Conservation (phyloP, 208 protist species). For the Crithidia bombi region DNA sequence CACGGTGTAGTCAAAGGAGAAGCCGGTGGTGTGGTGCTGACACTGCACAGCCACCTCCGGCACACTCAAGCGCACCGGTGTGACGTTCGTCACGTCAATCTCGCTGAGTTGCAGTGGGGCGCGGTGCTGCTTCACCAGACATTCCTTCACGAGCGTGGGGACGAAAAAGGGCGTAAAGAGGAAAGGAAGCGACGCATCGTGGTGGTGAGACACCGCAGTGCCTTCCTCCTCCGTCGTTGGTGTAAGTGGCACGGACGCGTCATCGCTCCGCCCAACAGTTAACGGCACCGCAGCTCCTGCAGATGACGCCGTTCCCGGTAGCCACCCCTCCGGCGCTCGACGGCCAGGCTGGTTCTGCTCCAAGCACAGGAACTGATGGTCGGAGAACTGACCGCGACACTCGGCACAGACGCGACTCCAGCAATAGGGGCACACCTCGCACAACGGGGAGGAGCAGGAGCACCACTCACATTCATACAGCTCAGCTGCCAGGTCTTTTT, state of each 20-base stretch:
- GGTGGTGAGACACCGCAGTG: background rate
- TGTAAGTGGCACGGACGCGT: background rate
- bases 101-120: slow-evolving; percentile 25
- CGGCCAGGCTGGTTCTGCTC: slow-evolving; percentile 14
- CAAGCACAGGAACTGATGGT: slow-evolving; percentile 50
- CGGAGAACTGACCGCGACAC: slow-evolving; percentile 49
- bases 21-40: slow-evolving; percentile 42
- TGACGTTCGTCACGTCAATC: slow-evolving; percentile 25
- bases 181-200: slow-evolving; percentile 32
- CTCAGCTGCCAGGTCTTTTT: slow-evolving; percentile 22
- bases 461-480: slow-evolving; percentile 57
- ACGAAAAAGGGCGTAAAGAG: slow-evolving; percentile 30
- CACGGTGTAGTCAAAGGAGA: slow-evolving; percentile 38
- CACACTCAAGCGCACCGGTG: slow-evolving; percentile 30
- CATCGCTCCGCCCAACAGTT: background rate
- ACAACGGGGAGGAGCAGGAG: slow-evolving; percentile 29
- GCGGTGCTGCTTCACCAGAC: slow-evolving; percentile 21
- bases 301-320: background rate
- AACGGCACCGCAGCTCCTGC: background rate
- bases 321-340: slow-evolving; percentile 10
- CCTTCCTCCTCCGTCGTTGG: background rate
- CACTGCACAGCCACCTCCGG: slow-evolving; percentile 34
- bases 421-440: slow-evolving; percentile 48
- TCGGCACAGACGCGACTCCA: slow-evolving; percentile 42
- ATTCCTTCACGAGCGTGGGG: slow-evolving; percentile 27